Evolutionary conservation across 768 basidiomycete species (phyloP), one percentile per base, ranked within the genome.

Genomic region (Astraeus odoratus): DNA sequence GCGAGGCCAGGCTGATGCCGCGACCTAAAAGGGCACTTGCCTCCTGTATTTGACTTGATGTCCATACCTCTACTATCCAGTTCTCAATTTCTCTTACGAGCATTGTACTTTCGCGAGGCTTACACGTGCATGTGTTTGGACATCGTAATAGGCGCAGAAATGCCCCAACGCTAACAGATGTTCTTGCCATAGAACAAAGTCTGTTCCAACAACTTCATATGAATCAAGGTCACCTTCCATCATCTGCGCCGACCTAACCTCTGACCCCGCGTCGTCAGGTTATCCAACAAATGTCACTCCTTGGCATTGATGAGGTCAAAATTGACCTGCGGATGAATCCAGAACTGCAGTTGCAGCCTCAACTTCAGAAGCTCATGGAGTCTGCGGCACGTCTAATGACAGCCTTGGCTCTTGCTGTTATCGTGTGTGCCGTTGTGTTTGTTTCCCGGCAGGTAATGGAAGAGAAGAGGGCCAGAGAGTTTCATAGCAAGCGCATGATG

Each of bases 401-500:
- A 22, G 7, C 13, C 12, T 19, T 45, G 34, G n/a, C 30, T 15
- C 8, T 59, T 13, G 51, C 50, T 46, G 48, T 56, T 3, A 3
- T 39, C 13, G 22, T 47, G 29, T 57, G 50, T 39, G 54, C 57
- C 1, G 23, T 51, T 49, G 50, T 38, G 27, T 59, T 51, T 30
- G 24, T 56, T 23, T 15, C 51, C 5, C 49, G 58, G 23, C 38
- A 43, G 39, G 45, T 15, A 20, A 37, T 39, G n/a, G 56, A 52
- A 44, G 54, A 59, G 19, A 47, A 2, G 24, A 58, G 59, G 30
- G 58, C 58, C 25, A 35, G 47, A 25, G 42, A 12, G 41, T 16
- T 54, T n/a, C 38, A 61, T 26, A 18, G 12, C 15, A 54, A 50
- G 15, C 47, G 59, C 20, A 18, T 52, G 37, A 53, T 16, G 37